Conservation (phyloP, 345 rosid genomes). For the Eutrema yunnanense region DNA sequence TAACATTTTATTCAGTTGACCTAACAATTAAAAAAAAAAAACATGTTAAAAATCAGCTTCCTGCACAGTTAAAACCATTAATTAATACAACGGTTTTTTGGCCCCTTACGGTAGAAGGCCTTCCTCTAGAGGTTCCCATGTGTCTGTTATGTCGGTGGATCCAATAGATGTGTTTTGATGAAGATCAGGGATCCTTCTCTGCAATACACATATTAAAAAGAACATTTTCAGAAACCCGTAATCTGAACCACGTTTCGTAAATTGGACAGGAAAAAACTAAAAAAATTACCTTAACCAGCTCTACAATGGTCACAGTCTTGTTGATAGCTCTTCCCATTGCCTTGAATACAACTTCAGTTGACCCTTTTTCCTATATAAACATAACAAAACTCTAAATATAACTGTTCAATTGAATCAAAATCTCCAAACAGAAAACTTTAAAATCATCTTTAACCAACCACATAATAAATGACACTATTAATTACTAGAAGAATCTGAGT, state of each 20-base stretch:
- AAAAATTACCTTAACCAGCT: conserved; percentile 50
- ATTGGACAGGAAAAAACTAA: neutral
- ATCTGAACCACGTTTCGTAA: neutral
- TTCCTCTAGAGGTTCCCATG: conserved; percentile 84
- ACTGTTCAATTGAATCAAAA: neutral
- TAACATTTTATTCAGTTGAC: neutral
- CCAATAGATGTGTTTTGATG: conserved; percentile 72
- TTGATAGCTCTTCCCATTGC: conserved; percentile 85
- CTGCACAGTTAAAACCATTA: neutral
- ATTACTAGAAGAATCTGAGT: neutral
- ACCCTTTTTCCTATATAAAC: conserved; percentile 48
- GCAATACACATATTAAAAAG: neutral
- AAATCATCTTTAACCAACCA: neutral
- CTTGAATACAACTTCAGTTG: conserved; percentile 54
- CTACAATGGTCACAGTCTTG: conserved; percentile 68
- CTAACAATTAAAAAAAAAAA: neutral
- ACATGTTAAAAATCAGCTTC: neutral
- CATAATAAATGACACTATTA: neutral
- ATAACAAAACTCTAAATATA: neutral
- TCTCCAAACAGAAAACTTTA: neutral
- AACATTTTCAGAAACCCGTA: neutral
- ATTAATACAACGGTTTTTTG: neutral
- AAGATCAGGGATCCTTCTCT: conserved; percentile 85
- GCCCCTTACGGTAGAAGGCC: conserved; percentile 66
- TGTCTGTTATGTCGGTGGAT: conserved; percentile 79